Evolutionary conservation across 2,329 filamentous ascomycete species (phyloP), one percentile per base, ranked within the genome.

Genomic region (Sphaerulina populicola): DNA sequence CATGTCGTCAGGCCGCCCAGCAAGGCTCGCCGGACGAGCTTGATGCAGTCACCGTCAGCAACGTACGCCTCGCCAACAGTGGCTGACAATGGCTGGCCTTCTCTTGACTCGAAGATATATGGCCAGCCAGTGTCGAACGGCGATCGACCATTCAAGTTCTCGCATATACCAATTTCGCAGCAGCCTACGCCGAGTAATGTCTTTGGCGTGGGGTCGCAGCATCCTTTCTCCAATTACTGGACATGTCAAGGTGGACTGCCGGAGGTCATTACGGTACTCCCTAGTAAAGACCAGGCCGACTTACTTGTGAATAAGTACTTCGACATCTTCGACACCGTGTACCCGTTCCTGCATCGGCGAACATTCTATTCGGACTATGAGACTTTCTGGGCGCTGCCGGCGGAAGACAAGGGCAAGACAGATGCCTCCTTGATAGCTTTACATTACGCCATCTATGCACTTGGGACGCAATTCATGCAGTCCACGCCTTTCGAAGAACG

Each of bases 141-240:
- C 18, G 50, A 27, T 44, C 67, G 67, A 2, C 73, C 76, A 2
- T 75, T 71, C 15, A 73, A 88, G 9, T 73, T 89, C 41, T 87
- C 85, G 45, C 82, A 87, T 62, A 77, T 88, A 2, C 83, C 85
- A 0, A 86, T 85, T 63, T 85, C 85, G 0, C 51, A 49, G 37
- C 75, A 79, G 38, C 79, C 83, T 8, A 81, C 81, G 6, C 82
- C 83, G 1, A 86, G 83, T 49, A 88, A 87, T 57, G 83, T 89
- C 49, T 90, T 90, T 64, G 86, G 86, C n/a, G 81, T 88, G 56
- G 85, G 84, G 11, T 82, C 83, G 0, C 83, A 88, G 63, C 85
- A 88, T 63, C 85, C 85, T 0, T 89, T 89, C 64, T 82, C 84
- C 62, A 90, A 90, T 64, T 90, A 90, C 68, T 91, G 86, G 86